These are phyloP conservation scores for Voacanga thouarsii DNA, from an alignment of 257 asterid genomes.

Conservation along the genomic window DNA sequence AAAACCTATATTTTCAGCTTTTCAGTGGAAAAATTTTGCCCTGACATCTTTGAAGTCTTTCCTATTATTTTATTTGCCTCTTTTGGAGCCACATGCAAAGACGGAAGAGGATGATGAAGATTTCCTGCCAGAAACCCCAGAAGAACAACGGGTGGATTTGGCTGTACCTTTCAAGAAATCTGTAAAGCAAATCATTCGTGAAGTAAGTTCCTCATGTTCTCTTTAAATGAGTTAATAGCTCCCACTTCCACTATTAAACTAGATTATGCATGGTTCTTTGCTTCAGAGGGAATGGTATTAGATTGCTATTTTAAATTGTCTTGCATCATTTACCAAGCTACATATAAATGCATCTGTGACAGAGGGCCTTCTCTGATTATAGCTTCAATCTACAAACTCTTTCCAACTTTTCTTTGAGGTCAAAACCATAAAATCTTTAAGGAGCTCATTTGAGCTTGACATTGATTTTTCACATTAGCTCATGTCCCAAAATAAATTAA, in stretches of 20 bases:
- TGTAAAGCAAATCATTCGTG: conserved; percentile 77
- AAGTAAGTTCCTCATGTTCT: conserved; percentile 40
- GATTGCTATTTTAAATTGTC: background rate
- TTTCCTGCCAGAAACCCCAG: conserved; percentile 52
- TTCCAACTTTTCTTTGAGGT: background rate
- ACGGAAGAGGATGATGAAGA: conserved; percentile 73
- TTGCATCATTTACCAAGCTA: background rate
- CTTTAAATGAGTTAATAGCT: background rate
- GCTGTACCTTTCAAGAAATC: conserved; percentile 84
- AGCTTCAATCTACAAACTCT: background rate
- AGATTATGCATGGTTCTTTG: background rate
- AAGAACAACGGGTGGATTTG: conserved; percentile 50
- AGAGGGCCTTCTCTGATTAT: background rate
- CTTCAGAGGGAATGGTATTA: background rate
- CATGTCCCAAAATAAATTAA: background rate
- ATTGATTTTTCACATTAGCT: background rate
- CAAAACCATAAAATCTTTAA: background rate
- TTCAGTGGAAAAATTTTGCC: conserved; percentile 73
- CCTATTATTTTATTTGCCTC: conserved; percentile 75
- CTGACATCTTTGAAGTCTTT: conserved; percentile 74
- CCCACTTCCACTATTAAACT: background rate
- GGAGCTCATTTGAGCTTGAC: background rate
- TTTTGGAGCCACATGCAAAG: conserved; percentile 64
- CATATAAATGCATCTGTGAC: background rate
- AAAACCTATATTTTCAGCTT: conserved; percentile 80